Evolutionary conservation across 192 early-diverging fungal species (phyloP).

Genomic region (Mortierella antarctica): DNA sequence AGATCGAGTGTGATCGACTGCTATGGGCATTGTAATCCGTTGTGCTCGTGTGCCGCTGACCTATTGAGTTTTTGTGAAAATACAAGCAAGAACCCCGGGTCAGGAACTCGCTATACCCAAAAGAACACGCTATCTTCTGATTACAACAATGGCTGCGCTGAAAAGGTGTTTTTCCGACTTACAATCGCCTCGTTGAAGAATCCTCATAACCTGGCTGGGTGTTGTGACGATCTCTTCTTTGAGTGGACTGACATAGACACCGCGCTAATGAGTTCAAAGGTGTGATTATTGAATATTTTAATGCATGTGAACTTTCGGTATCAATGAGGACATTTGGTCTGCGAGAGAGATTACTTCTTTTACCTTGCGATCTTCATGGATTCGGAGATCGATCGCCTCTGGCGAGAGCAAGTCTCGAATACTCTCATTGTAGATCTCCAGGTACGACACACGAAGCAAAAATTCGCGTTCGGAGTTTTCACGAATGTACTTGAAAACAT

Average conservation of each 20-base stretch:
- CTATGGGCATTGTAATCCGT: slow-evolving; percentile 94
- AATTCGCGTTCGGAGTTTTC: slow-evolving; percentile 82
- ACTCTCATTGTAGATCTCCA: slow-evolving; percentile 98
- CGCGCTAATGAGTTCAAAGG: slow-evolving; percentile 60
- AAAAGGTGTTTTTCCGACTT: neutral
- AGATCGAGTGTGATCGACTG: slow-evolving; percentile 95
- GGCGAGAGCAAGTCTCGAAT: slow-evolving; percentile 92
- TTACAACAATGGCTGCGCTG: too few species aligned
- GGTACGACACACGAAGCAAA: slow-evolving; percentile 91
- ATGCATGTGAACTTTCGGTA: too few species aligned
- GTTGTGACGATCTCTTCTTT: slow-evolving; percentile 81
- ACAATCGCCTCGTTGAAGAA: slow-evolving; percentile 82
- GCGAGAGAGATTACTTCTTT: neutral
- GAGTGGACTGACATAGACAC: slow-evolving; percentile 77
- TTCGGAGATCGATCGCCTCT: slow-evolving; percentile 83
- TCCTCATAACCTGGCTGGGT: slow-evolving; percentile 77
- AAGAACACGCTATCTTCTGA: neutral
- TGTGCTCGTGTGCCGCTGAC: slow-evolving; percentile 84
- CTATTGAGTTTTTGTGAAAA: slow-evolving; percentile 23
- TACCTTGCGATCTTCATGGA: slow-evolving; percentile 79
- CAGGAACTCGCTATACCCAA: neutral
- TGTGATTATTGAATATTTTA: neutral
- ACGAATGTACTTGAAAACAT: slow-evolving; percentile 80
- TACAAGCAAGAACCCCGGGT: neutral
- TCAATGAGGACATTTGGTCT: neutral